Evolutionary conservation across 2,329 filamentous ascomycete species (phyloP).

Genomic region (Aspergillus sp.): DNA sequence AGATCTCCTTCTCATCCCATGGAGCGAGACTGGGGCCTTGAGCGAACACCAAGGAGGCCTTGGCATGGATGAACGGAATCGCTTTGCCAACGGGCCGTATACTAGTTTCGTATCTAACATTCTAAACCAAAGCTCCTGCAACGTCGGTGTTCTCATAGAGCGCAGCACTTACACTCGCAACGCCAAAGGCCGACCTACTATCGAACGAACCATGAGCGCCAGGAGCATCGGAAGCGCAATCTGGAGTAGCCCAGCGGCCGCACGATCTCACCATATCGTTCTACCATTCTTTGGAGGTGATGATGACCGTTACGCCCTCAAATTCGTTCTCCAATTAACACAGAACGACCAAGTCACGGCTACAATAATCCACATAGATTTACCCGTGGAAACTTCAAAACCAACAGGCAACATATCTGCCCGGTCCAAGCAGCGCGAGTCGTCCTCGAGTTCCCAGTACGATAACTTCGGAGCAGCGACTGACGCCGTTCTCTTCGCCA

Average conservation of each 20-base stretch:
- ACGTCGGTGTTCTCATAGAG: conserved; percentile 78
- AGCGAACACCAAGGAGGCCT: conserved; percentile 61
- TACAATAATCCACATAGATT: conserved; percentile 65
- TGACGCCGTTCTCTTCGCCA: conserved; percentile 57
- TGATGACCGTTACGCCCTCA: conserved; percentile 78
- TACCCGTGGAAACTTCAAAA: conserved; percentile 10
- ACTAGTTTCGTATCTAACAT: conserved; percentile 70
- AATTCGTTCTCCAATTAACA: conserved; percentile 79
- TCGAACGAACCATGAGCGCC: conserved; percentile 51
- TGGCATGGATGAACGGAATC: conserved; percentile 52
- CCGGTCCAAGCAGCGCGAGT: not conserved
- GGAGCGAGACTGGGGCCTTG: conserved; percentile 79
- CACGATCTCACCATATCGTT: conserved; percentile 72
- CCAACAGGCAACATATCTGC: not conserved
- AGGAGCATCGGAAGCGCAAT: conserved; percentile 60
- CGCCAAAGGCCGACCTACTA: conserved; percentile 27
- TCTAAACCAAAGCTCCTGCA: conserved; percentile 63
- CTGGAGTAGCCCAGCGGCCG: conserved; percentile 58
- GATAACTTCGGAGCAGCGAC: conserved; percentile 33
- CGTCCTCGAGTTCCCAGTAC: not conserved
- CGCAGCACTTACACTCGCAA: conserved; percentile 55
- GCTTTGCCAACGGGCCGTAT: conserved; percentile 64
- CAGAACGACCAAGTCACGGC: conserved; percentile 76
- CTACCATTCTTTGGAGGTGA: conserved; percentile 80
- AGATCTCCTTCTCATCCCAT: conserved; percentile 80